Evolutionary conservation across 129 eudicot species (phyloP).

Genomic region (Flaveria sonorensis): DNA sequence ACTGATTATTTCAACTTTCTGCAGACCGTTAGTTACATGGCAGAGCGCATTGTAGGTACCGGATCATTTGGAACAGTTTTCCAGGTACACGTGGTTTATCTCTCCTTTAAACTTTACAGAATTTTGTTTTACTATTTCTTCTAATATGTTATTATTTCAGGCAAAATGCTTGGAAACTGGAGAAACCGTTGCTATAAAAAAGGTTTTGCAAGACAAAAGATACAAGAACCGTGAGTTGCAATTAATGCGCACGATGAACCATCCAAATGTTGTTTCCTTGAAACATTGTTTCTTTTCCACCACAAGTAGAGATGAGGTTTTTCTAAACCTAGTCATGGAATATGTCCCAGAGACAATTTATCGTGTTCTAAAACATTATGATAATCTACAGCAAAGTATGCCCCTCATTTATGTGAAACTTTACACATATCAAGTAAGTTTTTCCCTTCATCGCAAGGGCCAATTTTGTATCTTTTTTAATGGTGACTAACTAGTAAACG

Average conservation of each 20-base stretch:
- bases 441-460: neutral
- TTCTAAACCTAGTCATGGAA: conserved; percentile 89
- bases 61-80: conserved; percentile 96
- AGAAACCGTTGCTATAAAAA: conserved; percentile 90
- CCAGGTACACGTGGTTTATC: conserved; percentile 52
- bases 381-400: conserved; percentile 71
- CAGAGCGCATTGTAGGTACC: conserved; percentile 92
- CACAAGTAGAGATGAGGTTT: conserved; percentile 74
- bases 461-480: neutral
- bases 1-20: conserved; percentile 24
- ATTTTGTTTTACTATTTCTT: neutral
- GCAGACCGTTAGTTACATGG: conserved; percentile 96
- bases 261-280: conserved; percentile 80
- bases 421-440: conserved; percentile 82
- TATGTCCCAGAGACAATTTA: conserved; percentile 84
- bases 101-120: neutral
- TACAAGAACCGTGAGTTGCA: conserved; percentile 96
- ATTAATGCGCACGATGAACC: conserved; percentile 86
- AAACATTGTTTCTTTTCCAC: conserved; percentile 93
- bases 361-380: conserved; percentile 72
- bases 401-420: conserved; percentile 89
- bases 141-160: conserved; percentile 31
- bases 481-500: conserved; percentile 13
- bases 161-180: conserved; percentile 95
- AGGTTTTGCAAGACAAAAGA: conserved; percentile 85